Evolutionary conservation across 805 yeast species (phyloP), one percentile per base, ranked within the genome.

Genomic region (Nakazawaea molendinolei): DNA sequence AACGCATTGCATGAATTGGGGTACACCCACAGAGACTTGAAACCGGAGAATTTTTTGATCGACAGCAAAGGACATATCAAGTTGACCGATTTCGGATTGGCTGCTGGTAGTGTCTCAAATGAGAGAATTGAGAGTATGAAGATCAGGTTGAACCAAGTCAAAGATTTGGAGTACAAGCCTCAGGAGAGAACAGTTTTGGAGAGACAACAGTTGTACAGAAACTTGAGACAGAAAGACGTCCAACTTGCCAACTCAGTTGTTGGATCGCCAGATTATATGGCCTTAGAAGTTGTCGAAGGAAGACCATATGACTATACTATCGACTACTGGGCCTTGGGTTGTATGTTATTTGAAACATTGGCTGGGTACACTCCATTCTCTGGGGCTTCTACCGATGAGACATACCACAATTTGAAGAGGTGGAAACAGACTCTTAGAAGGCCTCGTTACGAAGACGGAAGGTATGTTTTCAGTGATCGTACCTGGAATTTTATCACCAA

Each of bases 191-290:
- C 94, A 3, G 76, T 90, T 51, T 71, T 72, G 36, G 97, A 94
- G 60, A 79, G 98, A 61, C 95, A 90, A 60, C 71, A 75, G 50
- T 66, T 87, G 54, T 92, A 89, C 60, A 77, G 85, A 44, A 77
- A 81, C n/a, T 56, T 80, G 37, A 75, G 95, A 46, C 81, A 76
- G 41, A 72, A 72, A 23, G 95, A 87, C 49, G 71, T 85, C 41
- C 86, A 84, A 49, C 81, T 83, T 51, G 97, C 99, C 13, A 85
- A 86, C 50, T 86, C 97, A 1, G 86, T 90, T 48, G 99, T 92
- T 12, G 99, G 99, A 1, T 84, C 95, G 5, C 99, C 99, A 1
- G 99, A 92, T 59, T 92, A 92, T 55, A 92, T 92, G 99, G 98
- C 99, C 1, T 68, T 92, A 34, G 99, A 92, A 58, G 97, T 92